These are phyloP conservation scores for Kodamaea sp. DNA, from an alignment of 1,139 yeast genomes.

Conservation along the genomic window DNA sequence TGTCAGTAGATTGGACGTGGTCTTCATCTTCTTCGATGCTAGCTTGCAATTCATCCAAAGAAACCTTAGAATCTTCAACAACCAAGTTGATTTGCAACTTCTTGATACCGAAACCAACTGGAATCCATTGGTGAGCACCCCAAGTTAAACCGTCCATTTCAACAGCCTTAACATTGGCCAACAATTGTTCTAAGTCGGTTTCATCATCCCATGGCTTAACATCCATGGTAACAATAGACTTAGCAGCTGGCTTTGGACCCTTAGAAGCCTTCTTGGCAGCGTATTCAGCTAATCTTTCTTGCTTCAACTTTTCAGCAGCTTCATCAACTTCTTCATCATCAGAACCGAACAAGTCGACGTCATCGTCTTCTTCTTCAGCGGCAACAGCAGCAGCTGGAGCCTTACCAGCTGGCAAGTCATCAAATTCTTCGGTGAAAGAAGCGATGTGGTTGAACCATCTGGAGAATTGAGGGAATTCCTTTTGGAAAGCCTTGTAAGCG, in stretches of 20 bases:
- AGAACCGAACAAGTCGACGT: slow-evolving; percentile 93
- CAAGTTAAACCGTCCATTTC: slow-evolving; percentile 91
- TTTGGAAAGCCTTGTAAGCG: slow-evolving; percentile 92
- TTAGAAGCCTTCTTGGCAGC: slow-evolving; percentile 96
- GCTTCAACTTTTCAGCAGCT: slow-evolving; percentile 95
- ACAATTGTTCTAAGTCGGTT: slow-evolving; percentile 86
- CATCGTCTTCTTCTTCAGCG: slow-evolving; percentile 83
- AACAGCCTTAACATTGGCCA: slow-evolving; percentile 79
- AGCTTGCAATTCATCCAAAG: slow-evolving; percentile 84
- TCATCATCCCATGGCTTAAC: slow-evolving; percentile 99
- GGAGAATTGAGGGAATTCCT: slow-evolving; percentile 87
- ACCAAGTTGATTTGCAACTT: slow-evolving; percentile 98
- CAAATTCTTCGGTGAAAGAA: slow-evolving; percentile 83
- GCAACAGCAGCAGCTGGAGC: slow-evolving; percentile 56
- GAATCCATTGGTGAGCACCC: slow-evolving; percentile 97
- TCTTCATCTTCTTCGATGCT: slow-evolving; percentile 93
- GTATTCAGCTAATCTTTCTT: slow-evolving; percentile 96
- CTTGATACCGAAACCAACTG: slow-evolving; percentile 99
- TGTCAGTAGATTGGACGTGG: slow-evolving; percentile 97
- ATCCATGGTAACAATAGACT: slow-evolving; percentile 92
- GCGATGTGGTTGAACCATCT: slow-evolving; percentile 99
- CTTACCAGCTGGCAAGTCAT: slow-evolving; percentile 74
- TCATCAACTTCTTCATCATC: slow-evolving; percentile 92
- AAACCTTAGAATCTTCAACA: slow-evolving; percentile 94
- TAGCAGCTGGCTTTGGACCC: slow-evolving; percentile 98